phyloP scores from a whole-genome alignment of 371 early-diverging fungal genomes.

The Apophysomyces sp. region DNA sequence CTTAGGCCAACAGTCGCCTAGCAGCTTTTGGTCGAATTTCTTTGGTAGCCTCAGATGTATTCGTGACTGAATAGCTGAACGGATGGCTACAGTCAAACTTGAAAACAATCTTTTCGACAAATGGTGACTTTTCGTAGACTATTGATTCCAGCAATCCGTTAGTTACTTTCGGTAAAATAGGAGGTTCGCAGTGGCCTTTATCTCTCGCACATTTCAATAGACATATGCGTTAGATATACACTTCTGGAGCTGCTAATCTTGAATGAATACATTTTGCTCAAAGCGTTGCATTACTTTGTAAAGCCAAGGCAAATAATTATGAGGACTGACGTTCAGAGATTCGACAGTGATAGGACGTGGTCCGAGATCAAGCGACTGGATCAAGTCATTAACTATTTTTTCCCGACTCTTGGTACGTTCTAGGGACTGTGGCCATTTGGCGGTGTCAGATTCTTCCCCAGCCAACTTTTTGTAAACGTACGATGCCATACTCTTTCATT shows the following conservation, averaged over 20 bases:
- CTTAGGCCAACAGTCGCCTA: background rate
- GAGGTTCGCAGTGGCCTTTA: too few species aligned
- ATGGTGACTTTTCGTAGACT: background rate
- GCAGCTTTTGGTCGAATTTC: background rate
- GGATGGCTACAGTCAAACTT: background rate
- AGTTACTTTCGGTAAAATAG: background rate
- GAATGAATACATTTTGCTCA: background rate
- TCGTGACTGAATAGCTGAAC: background rate
- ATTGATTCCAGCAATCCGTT: background rate
- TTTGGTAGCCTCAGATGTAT: background rate
- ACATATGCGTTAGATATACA: background rate
- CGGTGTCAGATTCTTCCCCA: background rate
- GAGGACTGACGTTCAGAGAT: background rate
- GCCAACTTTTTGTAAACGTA: background rate
- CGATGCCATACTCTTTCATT: background rate
- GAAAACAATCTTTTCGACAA: background rate
- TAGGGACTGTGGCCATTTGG: background rate
- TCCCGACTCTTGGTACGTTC: background rate
- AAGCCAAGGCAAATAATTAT: constrained; percentile 1
- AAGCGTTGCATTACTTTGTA: constrained; percentile 1
- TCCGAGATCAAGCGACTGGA: background rate
- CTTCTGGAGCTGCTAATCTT: background rate
- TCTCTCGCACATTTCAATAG: background rate
- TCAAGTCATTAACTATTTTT: background rate
- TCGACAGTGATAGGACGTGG: background rate